Conservation (phyloP, 2,329 filamentous ascomycete species). For the Zymoseptoria crescenta region DNA sequence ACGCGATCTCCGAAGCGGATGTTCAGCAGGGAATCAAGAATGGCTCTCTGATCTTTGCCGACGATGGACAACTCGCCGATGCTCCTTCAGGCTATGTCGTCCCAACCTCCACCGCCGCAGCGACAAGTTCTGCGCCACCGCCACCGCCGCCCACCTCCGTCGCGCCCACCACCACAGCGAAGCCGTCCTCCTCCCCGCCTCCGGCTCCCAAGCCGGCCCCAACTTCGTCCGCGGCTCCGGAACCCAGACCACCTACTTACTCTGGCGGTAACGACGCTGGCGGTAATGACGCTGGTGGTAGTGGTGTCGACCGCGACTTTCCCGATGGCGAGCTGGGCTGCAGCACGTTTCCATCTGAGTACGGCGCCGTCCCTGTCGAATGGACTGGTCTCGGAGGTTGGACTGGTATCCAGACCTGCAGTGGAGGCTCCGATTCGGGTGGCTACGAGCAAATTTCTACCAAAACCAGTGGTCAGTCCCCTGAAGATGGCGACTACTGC, state of each 20-base stretch:
- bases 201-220: background rate
- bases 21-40: constrained; percentile 64
- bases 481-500: constrained; percentile 63
- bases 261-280: background rate
- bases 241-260: background rate
- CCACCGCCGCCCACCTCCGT: constrained; percentile 7
- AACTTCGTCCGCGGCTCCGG: constrained; percentile 7
- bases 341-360: constrained; percentile 65
- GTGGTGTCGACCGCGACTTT: constrained; percentile 61
- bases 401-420: constrained; percentile 61
- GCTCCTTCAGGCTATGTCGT: constrained; percentile 8
- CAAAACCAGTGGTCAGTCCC: constrained; percentile 59
- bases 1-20: constrained; percentile 52
- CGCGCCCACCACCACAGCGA: constrained; percentile 21
- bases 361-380: constrained; percentile 64
- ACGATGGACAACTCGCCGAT: constrained; percentile 36
- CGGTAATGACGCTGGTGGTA: constrained; percentile 27
- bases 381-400: constrained; percentile 68
- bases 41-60: constrained; percentile 57
- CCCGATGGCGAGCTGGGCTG: constrained; percentile 67
- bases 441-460: constrained; percentile 50
- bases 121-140: constrained; percentile 16
- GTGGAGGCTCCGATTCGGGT: constrained; percentile 20
- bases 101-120: constrained; percentile 33
- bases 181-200: constrained; percentile 5